Conservation (phyloP, 441 rosid species). For the Metrosideros polymorpha region DNA sequence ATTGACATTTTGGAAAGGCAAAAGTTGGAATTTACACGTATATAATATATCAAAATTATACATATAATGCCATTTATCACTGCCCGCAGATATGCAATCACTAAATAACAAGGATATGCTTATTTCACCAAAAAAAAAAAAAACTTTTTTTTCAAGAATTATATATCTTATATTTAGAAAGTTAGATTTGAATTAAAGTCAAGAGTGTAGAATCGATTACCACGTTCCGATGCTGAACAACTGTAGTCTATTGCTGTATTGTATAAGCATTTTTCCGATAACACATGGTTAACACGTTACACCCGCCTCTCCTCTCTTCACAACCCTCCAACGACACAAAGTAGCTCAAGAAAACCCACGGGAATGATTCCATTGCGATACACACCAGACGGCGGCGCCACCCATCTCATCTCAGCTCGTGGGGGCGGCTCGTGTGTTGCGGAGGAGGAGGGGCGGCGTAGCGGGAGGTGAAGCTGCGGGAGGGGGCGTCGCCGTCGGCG, state of each 20-base stretch:
- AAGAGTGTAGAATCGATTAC: neutral
- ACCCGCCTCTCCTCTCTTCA: neutral
- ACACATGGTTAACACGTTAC: neutral
- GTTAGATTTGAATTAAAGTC: neutral
- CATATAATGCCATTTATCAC: neutral
- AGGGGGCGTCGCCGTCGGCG: slow-evolving; percentile 15
- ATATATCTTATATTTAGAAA: neutral
- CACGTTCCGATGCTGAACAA: neutral
- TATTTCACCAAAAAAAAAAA: fast-evolving
- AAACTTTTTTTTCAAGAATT: too few species aligned
- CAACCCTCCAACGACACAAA: neutral
- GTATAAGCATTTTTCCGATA: neutral
- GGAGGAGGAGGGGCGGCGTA: slow-evolving; percentile 11
- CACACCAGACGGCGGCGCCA: neutral
- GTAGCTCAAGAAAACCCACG: neutral
- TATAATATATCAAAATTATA: neutral
- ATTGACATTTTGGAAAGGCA: neutral
- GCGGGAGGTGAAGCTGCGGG: slow-evolving; percentile 36
- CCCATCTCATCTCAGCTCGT: neutral
- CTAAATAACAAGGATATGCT: neutral
- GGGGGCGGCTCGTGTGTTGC: neutral
- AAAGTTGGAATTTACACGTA: neutral
- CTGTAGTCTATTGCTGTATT: neutral
- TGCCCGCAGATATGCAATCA: neutral
- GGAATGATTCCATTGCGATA: neutral